phyloP scores from a whole-genome alignment of 768 basidiomycete species.

The Tricholoma hemisulphureum region DNA sequence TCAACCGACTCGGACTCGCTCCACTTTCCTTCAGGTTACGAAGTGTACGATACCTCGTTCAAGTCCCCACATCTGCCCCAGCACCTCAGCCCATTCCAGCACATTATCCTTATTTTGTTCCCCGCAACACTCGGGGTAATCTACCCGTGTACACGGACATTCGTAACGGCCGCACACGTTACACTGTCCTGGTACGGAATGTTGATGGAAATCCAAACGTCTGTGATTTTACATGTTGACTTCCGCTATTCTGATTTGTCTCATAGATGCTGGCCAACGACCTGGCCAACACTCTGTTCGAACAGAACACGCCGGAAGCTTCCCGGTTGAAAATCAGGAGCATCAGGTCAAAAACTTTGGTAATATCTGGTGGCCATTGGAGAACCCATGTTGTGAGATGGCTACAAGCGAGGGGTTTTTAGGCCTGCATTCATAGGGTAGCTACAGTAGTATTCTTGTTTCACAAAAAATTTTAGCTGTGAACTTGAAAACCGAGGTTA shows the following conservation, averaged over 20 bases:
- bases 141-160: conserved; percentile 77
- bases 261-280: conserved; percentile 59
- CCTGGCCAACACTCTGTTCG: conserved; percentile 51
- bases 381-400: conserved; percentile 60
- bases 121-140: conserved; percentile 63
- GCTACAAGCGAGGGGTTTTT: conserved; percentile 68
- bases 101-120: conserved; percentile 52
- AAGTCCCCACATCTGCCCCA: conserved; percentile 10
- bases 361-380: conserved; percentile 63
- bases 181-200: conserved; percentile 61
- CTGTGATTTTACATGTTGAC: conserved; percentile 22
- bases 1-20: background rate
- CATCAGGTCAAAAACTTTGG: conserved; percentile 48
- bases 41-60: conserved; percentile 1
- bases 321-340: conserved; percentile 48
- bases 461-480: background rate
- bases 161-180: conserved; percentile 61
- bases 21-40: background rate
- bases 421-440: background rate
- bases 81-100: conserved; percentile 15
- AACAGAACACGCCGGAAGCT: conserved; percentile 43
- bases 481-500: conserved; percentile 16
- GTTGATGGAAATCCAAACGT: conserved; percentile 64
- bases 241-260: conserved; percentile 10
- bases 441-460: background rate